Base-by-base conservation (phyloP, 129 eudicot species). In the Saposhnikovia divaricata region DNA sequence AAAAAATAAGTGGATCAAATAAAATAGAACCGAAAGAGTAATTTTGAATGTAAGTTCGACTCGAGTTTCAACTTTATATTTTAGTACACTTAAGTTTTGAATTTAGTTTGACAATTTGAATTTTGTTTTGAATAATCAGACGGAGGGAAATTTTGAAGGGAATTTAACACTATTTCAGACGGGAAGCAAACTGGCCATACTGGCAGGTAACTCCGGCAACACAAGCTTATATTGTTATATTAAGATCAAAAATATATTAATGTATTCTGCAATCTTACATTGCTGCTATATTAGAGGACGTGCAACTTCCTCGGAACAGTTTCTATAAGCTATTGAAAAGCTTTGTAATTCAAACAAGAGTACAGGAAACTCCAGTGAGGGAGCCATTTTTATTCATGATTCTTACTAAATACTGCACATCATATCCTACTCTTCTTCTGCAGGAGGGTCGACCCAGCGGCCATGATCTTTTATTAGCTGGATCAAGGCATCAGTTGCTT, bases 381-480 rank as follows among this genome's bases (percentile, higher is more conserved):
- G 72, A 3, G 11, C 57, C 43, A n/a, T 28, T 28, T 47, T 76
- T 76, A 76, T 76, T 76, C 66, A 15, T 9, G 65, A 28, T 31
- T 48, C 42, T 63, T 10, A 50, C 37, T 0, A 18, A 18, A 38
- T 45, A n/a, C 59, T 10, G 23, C 19, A 65, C 39, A 42, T 12
- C 6, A 7, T 68, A 27, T 82, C 78, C 83, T 89, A 88, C 86
- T 95, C 97, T 81, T 95, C 97, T 79, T 90, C 92, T 63, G 83
- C 80, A 0, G 98, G 91, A 82, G 98, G 97, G 61, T 95, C 98
- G 37, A 90, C 97, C 98, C 98, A 95, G 42, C 98, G 98, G 21
- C 96, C 97, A 14, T 92, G 89, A 5, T 95, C 98, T 71, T 95
- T 95, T 28, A 95, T 95, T 76, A 92, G 88, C 86, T 95, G 89